These are phyloP conservation scores for Claviceps purpurea DNA, from an alignment of 2,329 filamentous ascomycete genomes.

Conservation along the genomic window DNA sequence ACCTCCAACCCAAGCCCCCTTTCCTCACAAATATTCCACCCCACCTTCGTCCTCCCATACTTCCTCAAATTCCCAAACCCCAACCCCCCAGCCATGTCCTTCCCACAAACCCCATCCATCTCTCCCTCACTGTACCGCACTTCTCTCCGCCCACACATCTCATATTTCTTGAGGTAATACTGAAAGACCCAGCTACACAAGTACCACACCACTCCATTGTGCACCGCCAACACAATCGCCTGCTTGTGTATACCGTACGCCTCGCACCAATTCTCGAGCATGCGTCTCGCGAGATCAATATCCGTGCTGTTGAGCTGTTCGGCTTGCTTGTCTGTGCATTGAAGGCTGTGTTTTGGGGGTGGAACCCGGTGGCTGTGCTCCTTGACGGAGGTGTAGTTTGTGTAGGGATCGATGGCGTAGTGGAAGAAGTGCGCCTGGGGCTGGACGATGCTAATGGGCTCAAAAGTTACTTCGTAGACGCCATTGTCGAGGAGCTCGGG, in stretches of 20 bases:
- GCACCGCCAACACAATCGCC: slow-evolving; percentile 1
- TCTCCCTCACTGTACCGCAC: neutral
- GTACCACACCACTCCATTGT: slow-evolving; percentile 2
- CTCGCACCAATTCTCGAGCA: slow-evolving; percentile 7
- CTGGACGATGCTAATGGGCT: neutral
- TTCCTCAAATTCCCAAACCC: neutral
- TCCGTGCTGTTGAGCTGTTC: neutral
- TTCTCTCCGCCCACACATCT: neutral
- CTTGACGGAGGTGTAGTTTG: neutral
- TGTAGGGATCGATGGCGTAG: neutral
- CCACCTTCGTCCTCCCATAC: neutral
- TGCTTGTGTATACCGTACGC: neutral
- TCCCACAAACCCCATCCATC: neutral
- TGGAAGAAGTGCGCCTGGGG: neutral
- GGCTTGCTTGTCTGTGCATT: neutral
- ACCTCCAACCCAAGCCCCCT: neutral
- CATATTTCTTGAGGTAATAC: neutral
- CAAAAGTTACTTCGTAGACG: neutral
- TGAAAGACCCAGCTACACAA: slow-evolving; percentile 2
- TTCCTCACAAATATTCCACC: neutral
- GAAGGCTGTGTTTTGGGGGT: neutral
- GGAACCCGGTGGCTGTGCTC: neutral
- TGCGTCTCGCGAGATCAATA: neutral
- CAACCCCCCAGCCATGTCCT: neutral
- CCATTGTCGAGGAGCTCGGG: neutral